Evolutionary conservation across 768 basidiomycete genomes (phyloP).

Genomic region (Lactifluus pinguis): DNA sequence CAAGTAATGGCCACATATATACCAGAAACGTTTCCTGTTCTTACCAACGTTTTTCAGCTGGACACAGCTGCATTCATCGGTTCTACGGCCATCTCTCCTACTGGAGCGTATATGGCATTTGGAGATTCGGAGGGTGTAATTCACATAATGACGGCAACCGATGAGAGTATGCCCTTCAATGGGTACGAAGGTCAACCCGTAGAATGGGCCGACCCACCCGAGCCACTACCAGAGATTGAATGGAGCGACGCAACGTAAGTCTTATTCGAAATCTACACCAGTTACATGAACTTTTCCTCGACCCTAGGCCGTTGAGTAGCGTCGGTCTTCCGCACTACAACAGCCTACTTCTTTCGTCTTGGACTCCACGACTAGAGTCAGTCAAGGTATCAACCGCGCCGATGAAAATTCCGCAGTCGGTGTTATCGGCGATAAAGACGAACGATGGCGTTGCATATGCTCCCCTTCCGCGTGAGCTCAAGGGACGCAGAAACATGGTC

Average conservation of each 20-base stretch:
- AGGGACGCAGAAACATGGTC: constrained; percentile 75
- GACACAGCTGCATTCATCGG: constrained; percentile 70
- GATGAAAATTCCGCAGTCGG: constrained; percentile 67
- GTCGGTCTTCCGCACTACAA: constrained; percentile 87
- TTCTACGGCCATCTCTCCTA: constrained; percentile 72
- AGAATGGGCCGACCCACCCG: constrained; percentile 75
- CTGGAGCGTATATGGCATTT: constrained; percentile 86
- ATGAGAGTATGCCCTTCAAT: constrained; percentile 69
- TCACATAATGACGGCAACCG: constrained; percentile 69
- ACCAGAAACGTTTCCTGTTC: neutral
- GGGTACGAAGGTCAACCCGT: constrained; percentile 81
- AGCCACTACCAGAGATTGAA: constrained; percentile 57
- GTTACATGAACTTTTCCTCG: neutral
- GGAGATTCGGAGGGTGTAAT: constrained; percentile 81
- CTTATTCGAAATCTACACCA: neutral
- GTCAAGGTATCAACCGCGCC: constrained; percentile 53
- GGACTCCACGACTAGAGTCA: constrained; percentile 47
- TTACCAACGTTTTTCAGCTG: constrained; percentile 34
- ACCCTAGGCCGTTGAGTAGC: constrained; percentile 70
- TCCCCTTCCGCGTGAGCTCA: constrained; percentile 73
- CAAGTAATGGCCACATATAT: constrained; percentile 43
- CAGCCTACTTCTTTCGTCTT: constrained; percentile 59
- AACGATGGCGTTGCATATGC: constrained; percentile 92
- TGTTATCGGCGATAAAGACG: constrained; percentile 69
- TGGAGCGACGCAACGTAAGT: constrained; percentile 80